Evolutionary conservation across 164 flowering plant genomes (phyloP).

Genomic region (Tinospora cordifolia): DNA sequence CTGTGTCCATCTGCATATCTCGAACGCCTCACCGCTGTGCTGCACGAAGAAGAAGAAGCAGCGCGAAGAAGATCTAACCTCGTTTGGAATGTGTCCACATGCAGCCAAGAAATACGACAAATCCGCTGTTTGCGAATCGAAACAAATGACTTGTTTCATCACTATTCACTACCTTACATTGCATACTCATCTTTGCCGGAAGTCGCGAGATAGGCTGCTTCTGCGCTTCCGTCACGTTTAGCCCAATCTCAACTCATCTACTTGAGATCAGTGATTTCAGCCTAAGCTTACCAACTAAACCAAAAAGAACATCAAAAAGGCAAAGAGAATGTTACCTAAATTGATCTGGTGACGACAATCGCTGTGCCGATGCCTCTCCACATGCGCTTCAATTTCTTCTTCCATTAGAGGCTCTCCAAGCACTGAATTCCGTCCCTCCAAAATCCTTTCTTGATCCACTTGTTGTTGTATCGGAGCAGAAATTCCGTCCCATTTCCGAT

Average conservation of each 20-base stretch:
- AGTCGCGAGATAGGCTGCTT: constrained; percentile 44
- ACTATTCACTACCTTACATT: constrained; percentile 73
- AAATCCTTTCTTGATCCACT: no score
- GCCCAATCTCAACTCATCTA: constrained; percentile 52
- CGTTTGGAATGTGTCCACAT: no score
- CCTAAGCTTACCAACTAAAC: no score
- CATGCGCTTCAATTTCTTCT: constrained; percentile 64
- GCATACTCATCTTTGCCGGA: constrained; percentile 53
- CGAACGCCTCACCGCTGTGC: no score
- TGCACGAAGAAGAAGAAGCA: no score
- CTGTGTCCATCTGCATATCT: no score
- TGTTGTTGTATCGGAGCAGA: no score
- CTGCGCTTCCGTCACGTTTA: constrained; percentile 42
- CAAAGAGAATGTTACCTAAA: constrained; percentile 43
- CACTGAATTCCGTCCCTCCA: constrained; percentile 40
- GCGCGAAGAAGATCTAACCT: no score
- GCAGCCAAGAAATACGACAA: constrained; percentile 40
- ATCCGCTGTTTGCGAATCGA: constrained; percentile 25
- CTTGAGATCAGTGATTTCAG: no score
- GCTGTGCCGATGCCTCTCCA: constrained; percentile 70
- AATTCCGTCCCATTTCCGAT: no score
- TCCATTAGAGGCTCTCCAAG: constrained; percentile 68
- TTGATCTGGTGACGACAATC: constrained; percentile 74
- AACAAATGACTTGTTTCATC: constrained; percentile 66
- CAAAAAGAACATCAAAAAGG: no score